phyloP scores from a whole-genome alignment of 1,139 yeast genomes.

The Protomyces macrosporus region DNA sequence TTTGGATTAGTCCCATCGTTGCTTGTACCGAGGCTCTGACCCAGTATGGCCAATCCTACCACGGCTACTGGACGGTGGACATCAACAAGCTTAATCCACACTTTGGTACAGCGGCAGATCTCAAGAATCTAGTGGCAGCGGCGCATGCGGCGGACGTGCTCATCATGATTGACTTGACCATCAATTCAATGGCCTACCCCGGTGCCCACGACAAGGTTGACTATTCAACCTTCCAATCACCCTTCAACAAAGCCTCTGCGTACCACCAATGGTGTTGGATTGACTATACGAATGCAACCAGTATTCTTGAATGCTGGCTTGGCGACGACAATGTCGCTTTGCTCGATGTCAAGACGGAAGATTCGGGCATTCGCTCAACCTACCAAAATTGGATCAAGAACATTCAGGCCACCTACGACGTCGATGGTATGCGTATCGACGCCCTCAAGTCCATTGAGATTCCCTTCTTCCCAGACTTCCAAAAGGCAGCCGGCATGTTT shows the following conservation, averaged over 20 bases:
- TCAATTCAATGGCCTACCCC: constrained; percentile 28
- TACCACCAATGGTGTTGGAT: constrained; percentile 27
- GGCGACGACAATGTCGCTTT: constrained; percentile 27
- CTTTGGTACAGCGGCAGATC: constrained; percentile 27
- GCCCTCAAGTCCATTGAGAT: constrained; percentile 27
- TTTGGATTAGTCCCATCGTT: constrained; percentile 30
- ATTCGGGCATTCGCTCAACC: constrained; percentile 10
- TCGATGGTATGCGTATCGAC: constrained; percentile 30
- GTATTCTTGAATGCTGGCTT: constrained; percentile 29
- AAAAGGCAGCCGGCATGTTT: constrained; percentile 26
- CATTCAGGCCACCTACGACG: constrained; percentile 14
- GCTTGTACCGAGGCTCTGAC: constrained; percentile 24
- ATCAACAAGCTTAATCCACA: constrained; percentile 26
- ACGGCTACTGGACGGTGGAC: constrained; percentile 30
- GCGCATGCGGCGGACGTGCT: constrained; percentile 28
- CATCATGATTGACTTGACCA: constrained; percentile 28
- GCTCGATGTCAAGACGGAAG: constrained; percentile 25
- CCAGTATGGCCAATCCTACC: constrained; percentile 27
- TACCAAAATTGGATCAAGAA: constrained; percentile 14
- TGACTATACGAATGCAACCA: constrained; percentile 27
- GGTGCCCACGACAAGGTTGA: constrained; percentile 13
- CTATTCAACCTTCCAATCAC: constrained; percentile 15
- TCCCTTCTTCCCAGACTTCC: constrained; percentile 25
- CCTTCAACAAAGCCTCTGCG: constrained; percentile 25
- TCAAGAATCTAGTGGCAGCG: constrained; percentile 22